Base-by-base conservation (phyloP, 1,284 basidiomycete genomes). In the Thelephora terrestris region DNA sequence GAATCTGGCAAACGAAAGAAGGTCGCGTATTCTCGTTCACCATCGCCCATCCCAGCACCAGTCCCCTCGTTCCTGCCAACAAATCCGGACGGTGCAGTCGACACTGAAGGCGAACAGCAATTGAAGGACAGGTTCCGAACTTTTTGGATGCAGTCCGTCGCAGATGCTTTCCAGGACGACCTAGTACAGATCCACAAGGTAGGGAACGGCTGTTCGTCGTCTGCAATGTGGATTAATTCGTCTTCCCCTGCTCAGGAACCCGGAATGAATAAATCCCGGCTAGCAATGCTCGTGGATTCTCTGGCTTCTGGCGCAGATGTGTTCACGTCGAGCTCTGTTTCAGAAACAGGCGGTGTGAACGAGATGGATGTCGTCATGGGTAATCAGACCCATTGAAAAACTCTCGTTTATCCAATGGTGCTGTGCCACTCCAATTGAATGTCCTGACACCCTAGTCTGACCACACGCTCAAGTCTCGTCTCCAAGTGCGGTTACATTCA, bases 131-230 rank as follows among this genome's bases (percentile, higher is more conserved):
- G 71, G 38, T 89, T 89, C 58, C 68, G 78, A 48, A 81, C 80
- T 59, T 87, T 89, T 59, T 90, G 85, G 85, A 87, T 90, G 84
- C 64, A 76, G 3, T 76, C 79, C 2, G 72, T 89, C 4, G 85
- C 80, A 1, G 85, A 89, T 61, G 84, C 77, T 16, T 90, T 89
- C 64, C 75, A 75, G 52, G 79, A 85, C 46, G 86, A 89, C 61
- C 67, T 90, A 17, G 82, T 86, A 57, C 73, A 80, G 56, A 81
- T 89, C 56, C 78, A 81, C 38, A 87, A 87, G 71, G 85, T 81
- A 49, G 25, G 67, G 58, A 23, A n/a, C n/a, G 12, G 29, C 18
- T 20, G 7, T 49, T 14, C 32, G 29, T 25, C 5, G 29, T 10
- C 9, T 48, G 23, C 20, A 51, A 38, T 10, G 3, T n/a, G 3